Conservation (phyloP, 2,329 filamentous ascomycete genomes). For the Lachnellula hyalina region DNA sequence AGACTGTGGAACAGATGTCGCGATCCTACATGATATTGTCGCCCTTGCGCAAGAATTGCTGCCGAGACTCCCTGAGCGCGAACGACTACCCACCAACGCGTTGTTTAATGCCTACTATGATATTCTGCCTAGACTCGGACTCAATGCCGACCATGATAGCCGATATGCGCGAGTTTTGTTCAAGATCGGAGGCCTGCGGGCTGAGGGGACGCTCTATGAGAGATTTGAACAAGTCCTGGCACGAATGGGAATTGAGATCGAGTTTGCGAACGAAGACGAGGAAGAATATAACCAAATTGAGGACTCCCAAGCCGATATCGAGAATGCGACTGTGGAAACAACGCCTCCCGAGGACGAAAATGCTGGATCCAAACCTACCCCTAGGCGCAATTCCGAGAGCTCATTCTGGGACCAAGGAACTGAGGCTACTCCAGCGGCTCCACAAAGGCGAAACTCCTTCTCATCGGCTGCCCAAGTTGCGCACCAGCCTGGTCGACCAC, state of each 20-base stretch:
- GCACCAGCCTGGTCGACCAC: constrained; percentile 2
- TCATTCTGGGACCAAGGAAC: constrained; percentile 24
- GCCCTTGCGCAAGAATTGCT: constrained; percentile 62
- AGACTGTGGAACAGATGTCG: constrained; percentile 56
- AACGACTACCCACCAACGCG: constrained; percentile 66
- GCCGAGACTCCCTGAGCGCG: constrained; percentile 50
- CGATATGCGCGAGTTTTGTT: constrained; percentile 75
- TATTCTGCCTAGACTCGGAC: constrained; percentile 63
- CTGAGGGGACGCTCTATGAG: constrained; percentile 53
- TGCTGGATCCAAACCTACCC: constrained; percentile 5
- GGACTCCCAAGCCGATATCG: neutral
- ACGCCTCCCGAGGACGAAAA: constrained; percentile 13
- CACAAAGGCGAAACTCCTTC: constrained; percentile 23
- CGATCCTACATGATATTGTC: constrained; percentile 72
- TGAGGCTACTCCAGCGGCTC: constrained; percentile 7
- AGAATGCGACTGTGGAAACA: constrained; percentile 8
- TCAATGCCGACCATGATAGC: constrained; percentile 68
- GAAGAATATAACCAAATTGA: neutral
- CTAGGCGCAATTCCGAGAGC: constrained; percentile 31
- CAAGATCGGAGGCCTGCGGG: constrained; percentile 64
- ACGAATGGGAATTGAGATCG: constrained; percentile 66
- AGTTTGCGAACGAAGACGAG: constrained; percentile 43
- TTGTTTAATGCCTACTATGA: constrained; percentile 78
- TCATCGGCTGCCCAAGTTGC: constrained; percentile 13
- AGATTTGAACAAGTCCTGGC: constrained; percentile 65